Conservation (phyloP, 495 filamentous ascomycete genomes). For the Penicillium atrosanguineum region DNA sequence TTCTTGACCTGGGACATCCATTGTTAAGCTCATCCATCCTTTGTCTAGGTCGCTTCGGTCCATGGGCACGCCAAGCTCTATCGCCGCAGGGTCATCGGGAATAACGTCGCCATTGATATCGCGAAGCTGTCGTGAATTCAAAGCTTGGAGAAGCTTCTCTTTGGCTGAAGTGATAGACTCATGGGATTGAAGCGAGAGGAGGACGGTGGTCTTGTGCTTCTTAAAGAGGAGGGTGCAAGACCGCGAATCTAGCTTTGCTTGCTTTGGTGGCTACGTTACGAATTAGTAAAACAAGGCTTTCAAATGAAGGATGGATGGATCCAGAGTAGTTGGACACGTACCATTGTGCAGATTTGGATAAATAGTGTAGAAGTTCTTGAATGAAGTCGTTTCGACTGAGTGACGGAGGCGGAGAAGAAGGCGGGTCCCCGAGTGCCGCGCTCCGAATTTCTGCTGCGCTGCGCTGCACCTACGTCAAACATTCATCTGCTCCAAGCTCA, state of each 20-base stretch:
- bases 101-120: constrained; percentile 46
- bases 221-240: constrained; percentile 75
- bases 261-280: constrained; percentile 14
- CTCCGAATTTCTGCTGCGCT: constrained; percentile 1
- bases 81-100: constrained; percentile 45
- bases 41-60: constrained; percentile 54
- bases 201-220: constrained; percentile 71
- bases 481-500: background rate
- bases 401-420: constrained; percentile 22
- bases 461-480: background rate
- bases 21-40: constrained; percentile 53
- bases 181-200: constrained; percentile 64
- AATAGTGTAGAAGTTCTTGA: background rate
- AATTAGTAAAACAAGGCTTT: background rate
- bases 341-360: constrained; percentile 12
- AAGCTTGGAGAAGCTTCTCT: constrained; percentile 57
- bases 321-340: constrained; percentile 1
- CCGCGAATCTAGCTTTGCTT: constrained; percentile 32
- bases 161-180: constrained; percentile 61
- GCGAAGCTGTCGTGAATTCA: constrained; percentile 39
- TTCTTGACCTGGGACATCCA: constrained; percentile 13
- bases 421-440: constrained; percentile 3
- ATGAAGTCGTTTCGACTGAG: background rate
- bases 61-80: constrained; percentile 53
- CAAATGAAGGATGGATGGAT: background rate